These are phyloP conservation scores for Acanthamoeba triangularis DNA, from an alignment of 208 protist genomes.

Conservation along the genomic window DNA sequence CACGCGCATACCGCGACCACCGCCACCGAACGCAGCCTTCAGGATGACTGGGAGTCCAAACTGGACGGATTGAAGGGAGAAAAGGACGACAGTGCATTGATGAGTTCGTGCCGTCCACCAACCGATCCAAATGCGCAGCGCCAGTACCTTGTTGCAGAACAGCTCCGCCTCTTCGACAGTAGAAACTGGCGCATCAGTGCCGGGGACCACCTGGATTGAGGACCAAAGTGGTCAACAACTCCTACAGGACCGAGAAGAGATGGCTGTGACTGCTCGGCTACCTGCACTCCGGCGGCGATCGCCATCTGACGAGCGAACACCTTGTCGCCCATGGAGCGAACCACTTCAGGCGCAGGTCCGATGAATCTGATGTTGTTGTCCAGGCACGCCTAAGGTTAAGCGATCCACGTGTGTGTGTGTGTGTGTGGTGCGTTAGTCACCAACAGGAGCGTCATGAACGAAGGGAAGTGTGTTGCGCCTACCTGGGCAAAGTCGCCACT, in stretches of 20 bases:
- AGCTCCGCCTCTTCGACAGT: slow-evolving; percentile 75
- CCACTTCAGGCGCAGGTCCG: slow-evolving; percentile 77
- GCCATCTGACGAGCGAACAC: slow-evolving; percentile 85
- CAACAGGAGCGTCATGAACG: neutral
- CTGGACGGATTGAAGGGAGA: slow-evolving; percentile 84
- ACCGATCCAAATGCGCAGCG: slow-evolving; percentile 80
- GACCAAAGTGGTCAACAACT: neutral
- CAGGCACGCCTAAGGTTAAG: slow-evolving; percentile 44
- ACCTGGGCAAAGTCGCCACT: slow-evolving; percentile 80
- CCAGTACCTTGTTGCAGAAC: slow-evolving; percentile 95
- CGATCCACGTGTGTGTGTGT: no score
- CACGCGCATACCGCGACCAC: slow-evolving; percentile 88
- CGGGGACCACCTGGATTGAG: slow-evolving; percentile 83
- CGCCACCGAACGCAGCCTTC: slow-evolving; percentile 97
- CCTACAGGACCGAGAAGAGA: neutral
- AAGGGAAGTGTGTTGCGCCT: slow-evolving; percentile 78
- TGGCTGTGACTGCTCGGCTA: neutral
- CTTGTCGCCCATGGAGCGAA: slow-evolving; percentile 86
- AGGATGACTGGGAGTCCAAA: slow-evolving; percentile 98
- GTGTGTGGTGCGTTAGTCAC: neutral
- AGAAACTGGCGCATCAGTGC: slow-evolving; percentile 75
- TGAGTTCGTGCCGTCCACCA: slow-evolving; percentile 58
- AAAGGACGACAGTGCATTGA: slow-evolving; percentile 61
- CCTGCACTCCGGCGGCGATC: slow-evolving; percentile 22
- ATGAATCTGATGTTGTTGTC: slow-evolving; percentile 84